Base-by-base conservation (phyloP, 169 alveolate species). In the Plasmodium sp. region DNA sequence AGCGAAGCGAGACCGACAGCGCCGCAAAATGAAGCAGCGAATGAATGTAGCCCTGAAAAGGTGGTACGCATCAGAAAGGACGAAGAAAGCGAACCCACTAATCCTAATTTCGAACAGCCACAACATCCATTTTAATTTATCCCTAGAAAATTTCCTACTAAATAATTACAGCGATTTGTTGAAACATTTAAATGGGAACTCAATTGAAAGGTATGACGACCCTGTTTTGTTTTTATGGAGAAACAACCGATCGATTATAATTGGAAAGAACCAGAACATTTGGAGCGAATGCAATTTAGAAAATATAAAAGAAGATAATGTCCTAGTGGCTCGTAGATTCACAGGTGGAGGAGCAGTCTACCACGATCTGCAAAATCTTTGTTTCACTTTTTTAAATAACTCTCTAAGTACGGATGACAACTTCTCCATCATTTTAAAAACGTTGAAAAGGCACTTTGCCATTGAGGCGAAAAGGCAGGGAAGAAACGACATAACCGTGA, bases 331-430 rank as follows among this genome's bases (percentile, higher is more conserved):
- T n/a, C 95, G 99, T 79, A 83, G 99, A 88, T 97, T 97, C 93
- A 96, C 98, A 14, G 99, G 99, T 75, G 99, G 99, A 18, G 99
- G 99, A 4, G 99, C 99, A 43, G 99, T 98, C 16, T 98, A 98
- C 84, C 98, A 99, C 96, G 97, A 97, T 45, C 77, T 98, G 56
- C 99, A 99, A 2, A 98, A 98, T 92, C 73, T 98, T 12, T 98
- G 98, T 62, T 98, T 98, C 83, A 96, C 99, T 1, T 98, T 98
- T 93, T 90, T 98, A 33, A 95, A 96, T 27, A 98, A 77, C 39
- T 94, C 97, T 81, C 92, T 96, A 74, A 96, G 96, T 80, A 91
- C 96, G 72, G 97, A 96, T 58, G 94, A 92, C 77, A 98, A 98
- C 84, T 97, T 97, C 77, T 93, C 94, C 5, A 86, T 98, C 5